Conservation (phyloP, 1,139 yeast genomes). For the Meyerozyma athensensis region DNA sequence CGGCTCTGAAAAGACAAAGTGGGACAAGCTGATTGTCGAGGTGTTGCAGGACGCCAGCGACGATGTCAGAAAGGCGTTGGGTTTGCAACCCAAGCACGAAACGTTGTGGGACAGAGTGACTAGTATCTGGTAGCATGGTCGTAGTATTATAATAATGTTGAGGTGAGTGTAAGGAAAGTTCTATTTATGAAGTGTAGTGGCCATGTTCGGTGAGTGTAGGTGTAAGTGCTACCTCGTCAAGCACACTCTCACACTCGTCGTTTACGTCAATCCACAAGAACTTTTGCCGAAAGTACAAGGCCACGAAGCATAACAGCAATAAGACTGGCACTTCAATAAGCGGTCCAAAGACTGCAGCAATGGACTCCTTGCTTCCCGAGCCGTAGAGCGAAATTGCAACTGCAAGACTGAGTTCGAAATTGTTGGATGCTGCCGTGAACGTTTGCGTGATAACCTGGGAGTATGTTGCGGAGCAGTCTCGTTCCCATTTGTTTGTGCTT, state of each 20-base stretch:
- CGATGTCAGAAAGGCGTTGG: constrained; percentile 11
- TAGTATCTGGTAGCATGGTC: background rate
- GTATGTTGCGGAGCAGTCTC: constrained; percentile 36
- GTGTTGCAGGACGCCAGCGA: constrained; percentile 16
- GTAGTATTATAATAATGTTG: background rate
- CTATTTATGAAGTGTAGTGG: too few species aligned
- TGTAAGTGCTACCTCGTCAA: too few species aligned
- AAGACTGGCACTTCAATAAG: constrained; percentile 52
- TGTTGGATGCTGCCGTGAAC: constrained; percentile 57
- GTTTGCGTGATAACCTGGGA: constrained; percentile 44
- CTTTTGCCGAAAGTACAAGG: constrained; percentile 26
- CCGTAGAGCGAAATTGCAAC: constrained; percentile 54
- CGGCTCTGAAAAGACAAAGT: constrained; percentile 46
- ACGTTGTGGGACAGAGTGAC: constrained; percentile 11
- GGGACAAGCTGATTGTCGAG: constrained; percentile 24
- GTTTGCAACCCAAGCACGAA: constrained; percentile 13
- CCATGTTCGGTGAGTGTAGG: too few species aligned
- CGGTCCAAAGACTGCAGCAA: constrained; percentile 61
- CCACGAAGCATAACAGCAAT: constrained; percentile 37
- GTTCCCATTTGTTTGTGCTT: constrained; percentile 15
- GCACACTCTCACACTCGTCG: too few species aligned
- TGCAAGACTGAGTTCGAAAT: constrained; percentile 41
- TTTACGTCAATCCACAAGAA: constrained; percentile 23
- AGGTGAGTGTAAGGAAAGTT: too few species aligned
- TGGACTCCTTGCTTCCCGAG: constrained; percentile 46